Evolutionary conservation across 768 basidiomycete species (phyloP), one percentile per base, ranked within the genome.

Genomic region (Termitomyces sp.): DNA sequence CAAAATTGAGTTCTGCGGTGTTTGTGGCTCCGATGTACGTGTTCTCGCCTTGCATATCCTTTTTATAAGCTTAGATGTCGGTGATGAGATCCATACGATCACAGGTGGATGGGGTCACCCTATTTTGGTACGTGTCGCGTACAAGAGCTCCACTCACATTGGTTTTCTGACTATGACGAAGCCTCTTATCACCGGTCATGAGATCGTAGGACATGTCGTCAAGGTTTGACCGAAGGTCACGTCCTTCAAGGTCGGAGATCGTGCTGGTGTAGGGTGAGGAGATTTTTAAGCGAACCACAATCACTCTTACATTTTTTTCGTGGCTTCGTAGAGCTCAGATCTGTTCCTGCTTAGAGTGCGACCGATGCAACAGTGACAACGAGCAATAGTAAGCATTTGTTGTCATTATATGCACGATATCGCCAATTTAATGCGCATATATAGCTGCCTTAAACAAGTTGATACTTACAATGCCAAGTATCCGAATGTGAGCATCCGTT

Each of bases 241-340:
- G 4, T 78, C 78, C 53, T 76, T 87, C 75, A 84, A 84, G 67
- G 75, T 80, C 9, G 86, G 86, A 24, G 82, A 87, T 67, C 70
- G 80, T 9, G 86, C 78, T 62, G 87, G 86, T 48, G 74, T 75
- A 24, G 74, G 75, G 75, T 75, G 36, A 8, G 54, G n/a, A 36
- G 1, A 16, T 36, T 32, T 3, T 15, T 11, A 28, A 28, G 15
- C 48, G 1, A 46, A 12, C 24, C 7, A 40, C 2, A 15, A 2
- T 11, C 3, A 24, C 6, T 28, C 16, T 15, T 6, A 4, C 22
- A 32, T 12, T 3, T 33, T 28, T 2, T 49, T 20, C n/a, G 53
- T 18, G 42, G 1, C 13, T 4, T 15, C 74, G 72, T 18, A 84
- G 84, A 62, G 82, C 82, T 24, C 78, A 79, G 56, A 61, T 76